Percentiles rank a stretch among this genome's conserved stretches.
These are phyloP conservation scores for Ustilago sp. DNA, from an alignment of 1,284 basidiomycete species.

Conservation along the genomic window DNA sequence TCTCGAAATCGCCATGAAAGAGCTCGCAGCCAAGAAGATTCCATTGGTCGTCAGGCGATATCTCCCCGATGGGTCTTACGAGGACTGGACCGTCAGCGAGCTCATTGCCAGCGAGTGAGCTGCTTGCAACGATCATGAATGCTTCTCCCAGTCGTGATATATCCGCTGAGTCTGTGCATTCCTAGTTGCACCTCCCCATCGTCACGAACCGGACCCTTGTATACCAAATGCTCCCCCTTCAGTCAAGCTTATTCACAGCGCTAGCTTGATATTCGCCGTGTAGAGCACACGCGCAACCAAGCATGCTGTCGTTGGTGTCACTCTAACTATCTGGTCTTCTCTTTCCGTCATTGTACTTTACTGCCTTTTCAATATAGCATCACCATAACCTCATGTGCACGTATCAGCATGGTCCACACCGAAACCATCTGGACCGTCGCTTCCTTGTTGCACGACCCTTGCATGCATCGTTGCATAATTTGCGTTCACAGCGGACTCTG, in stretches of 20 bases:
- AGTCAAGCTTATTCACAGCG: neutral
- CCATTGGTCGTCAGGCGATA: constrained; percentile 68
- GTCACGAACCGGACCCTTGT: constrained; percentile 1
- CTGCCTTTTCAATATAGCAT: constrained; percentile 28
- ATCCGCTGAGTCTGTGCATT: constrained; percentile 12
- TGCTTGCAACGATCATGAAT: neutral
- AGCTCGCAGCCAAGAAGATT: constrained; percentile 67
- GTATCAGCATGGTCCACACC: no score
- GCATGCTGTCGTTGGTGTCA: neutral
- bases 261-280: neutral
- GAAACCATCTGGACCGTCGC: no score
- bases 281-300: neutral
- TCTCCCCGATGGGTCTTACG: constrained; percentile 68
- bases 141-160: neutral
- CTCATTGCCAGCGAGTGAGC: constrained; percentile 65
- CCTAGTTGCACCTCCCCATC: neutral
- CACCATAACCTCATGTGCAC: neutral
- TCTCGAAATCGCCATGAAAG: constrained; percentile 67
- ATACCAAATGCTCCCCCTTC: constrained; percentile 14
- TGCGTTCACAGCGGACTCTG: no score
- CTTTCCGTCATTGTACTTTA: constrained; percentile 39
- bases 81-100: constrained; percentile 68
- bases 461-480: no score
- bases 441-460: no score
- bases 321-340: neutral